phyloP scores from a whole-genome alignment of 495 filamentous ascomycete genomes.

The Cairneyella variabilis region DNA sequence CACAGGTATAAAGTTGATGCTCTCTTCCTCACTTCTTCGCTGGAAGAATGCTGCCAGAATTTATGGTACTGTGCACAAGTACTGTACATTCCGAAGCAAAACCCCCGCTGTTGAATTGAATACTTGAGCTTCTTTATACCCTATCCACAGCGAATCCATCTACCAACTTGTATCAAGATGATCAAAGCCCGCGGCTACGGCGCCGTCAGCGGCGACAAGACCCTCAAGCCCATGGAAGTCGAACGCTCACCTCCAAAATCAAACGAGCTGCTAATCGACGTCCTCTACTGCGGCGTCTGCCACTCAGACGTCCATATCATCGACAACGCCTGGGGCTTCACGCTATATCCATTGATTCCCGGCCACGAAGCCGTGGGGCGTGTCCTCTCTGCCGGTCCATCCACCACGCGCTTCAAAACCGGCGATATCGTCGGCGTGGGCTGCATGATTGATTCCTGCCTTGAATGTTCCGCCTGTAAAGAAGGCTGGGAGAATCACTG shows the following conservation, averaged over 20 bases:
- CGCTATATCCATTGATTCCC: neutral
- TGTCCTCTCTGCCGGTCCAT: neutral
- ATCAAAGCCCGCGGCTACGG: too few relatives aligned
- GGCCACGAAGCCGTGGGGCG: neutral
- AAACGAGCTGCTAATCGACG: neutral
- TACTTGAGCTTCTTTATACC: too few relatives aligned
- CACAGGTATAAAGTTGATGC: too few relatives aligned
- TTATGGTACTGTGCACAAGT: too few relatives aligned
- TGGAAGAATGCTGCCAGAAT: too few relatives aligned
- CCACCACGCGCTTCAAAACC: neutral
- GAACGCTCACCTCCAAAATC: constrained; percentile 3
- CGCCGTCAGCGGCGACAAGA: too few relatives aligned
- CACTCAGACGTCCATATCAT: constrained; percentile 1
- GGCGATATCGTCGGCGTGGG: constrained; percentile 1
- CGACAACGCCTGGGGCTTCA: neutral
- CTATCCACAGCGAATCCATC: too few relatives aligned
- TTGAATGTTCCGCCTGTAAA: neutral
- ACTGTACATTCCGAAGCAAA: too few relatives aligned
- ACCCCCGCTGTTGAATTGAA: too few relatives aligned
- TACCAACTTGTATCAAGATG: too few relatives aligned
- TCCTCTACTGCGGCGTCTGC: constrained; percentile 6
- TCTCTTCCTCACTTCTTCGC: too few relatives aligned
- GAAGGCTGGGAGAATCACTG: neutral
- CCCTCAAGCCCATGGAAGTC: too few relatives aligned
- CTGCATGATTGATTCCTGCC: constrained; percentile 1